Evolutionary conservation across 371 early-diverging fungal genomes (phyloP).

Genomic region (Encephalitozoon hellem): DNA sequence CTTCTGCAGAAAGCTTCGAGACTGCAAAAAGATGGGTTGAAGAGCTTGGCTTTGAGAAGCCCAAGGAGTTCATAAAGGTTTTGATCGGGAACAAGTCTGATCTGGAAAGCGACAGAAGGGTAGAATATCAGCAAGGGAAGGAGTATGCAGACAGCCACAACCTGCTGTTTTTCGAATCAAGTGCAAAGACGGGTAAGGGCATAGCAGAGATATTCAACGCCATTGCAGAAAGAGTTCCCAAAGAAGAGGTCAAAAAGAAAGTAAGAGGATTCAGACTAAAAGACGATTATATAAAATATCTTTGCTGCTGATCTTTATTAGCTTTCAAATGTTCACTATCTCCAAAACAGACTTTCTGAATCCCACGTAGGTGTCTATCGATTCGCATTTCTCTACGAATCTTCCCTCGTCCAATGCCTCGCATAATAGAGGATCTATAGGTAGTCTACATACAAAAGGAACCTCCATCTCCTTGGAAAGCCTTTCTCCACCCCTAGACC

Average conservation of each 20-base stretch:
- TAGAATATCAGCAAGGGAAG: constrained; percentile 74
- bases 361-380: not conserved
- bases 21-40: constrained; percentile 80
- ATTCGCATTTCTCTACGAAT: constrained; percentile 1
- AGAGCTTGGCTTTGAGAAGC: constrained; percentile 74
- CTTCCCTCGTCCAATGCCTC: constrained; percentile 35
- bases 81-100: constrained; percentile 87
- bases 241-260: constrained; percentile 24
- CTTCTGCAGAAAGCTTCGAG: constrained; percentile 79
- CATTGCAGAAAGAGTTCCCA: constrained; percentile 59
- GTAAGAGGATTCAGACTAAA: constrained; percentile 7
- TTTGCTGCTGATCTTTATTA: constrained; percentile 43
- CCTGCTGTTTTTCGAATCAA: constrained; percentile 78
- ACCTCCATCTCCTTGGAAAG: constrained; percentile 47
- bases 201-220: constrained; percentile 65
- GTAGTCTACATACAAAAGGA: constrained; percentile 36
- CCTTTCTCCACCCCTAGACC: constrained; percentile 49
- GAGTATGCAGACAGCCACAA: constrained; percentile 72
- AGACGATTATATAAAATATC: constrained; percentile 28
- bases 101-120: constrained; percentile 67
- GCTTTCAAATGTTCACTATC: not conserved
- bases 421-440: constrained; percentile 25
- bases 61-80: constrained; percentile 72
- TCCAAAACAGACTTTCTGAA: not conserved
- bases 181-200: constrained; percentile 79